Evolutionary conservation across 768 basidiomycete genomes (phyloP).

Genomic region (Lyophyllum decastes): DNA sequence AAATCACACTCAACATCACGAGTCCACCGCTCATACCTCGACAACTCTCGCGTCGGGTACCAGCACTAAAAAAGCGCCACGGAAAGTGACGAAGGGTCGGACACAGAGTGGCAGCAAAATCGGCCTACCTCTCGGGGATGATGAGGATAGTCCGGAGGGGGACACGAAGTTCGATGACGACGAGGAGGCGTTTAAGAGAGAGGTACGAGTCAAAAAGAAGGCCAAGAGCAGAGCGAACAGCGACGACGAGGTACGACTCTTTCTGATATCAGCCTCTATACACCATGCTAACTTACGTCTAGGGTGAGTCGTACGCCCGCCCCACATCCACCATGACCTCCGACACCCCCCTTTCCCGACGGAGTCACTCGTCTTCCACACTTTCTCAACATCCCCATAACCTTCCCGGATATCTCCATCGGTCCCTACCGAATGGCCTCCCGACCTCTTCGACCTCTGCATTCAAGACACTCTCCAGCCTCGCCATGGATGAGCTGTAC

Average conservation of each 20-base stretch:
- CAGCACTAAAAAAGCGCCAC: constrained; percentile 11
- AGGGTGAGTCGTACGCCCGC: constrained; percentile 62
- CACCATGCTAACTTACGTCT: constrained; percentile 3
- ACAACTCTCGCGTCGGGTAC: neutral
- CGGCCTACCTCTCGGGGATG: constrained; percentile 1
- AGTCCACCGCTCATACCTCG: constrained; percentile 23
- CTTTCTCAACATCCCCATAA: constrained; percentile 24
- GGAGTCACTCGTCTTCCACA: constrained; percentile 24
- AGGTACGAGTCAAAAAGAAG: constrained; percentile 66
- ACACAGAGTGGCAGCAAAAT: constrained; percentile 3
- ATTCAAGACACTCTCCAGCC: constrained; percentile 67
- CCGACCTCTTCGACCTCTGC: constrained; percentile 36
- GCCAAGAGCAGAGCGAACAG: constrained; percentile 77
- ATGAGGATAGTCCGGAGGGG: constrained; percentile 5
- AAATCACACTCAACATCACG: constrained; percentile 46
- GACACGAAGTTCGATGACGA: constrained; percentile 3
- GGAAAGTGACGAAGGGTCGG: constrained; percentile 6
- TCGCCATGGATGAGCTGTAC: constrained; percentile 89
- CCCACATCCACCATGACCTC: constrained; percentile 53
- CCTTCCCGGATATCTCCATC: constrained; percentile 23
- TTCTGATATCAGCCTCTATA: constrained; percentile 8
- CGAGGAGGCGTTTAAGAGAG: constrained; percentile 5
- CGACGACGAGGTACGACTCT: constrained; percentile 74
- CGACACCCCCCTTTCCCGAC: constrained; percentile 40
- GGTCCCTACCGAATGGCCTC: constrained; percentile 24